Base-by-base conservation (phyloP, 352 stramenopile species). In the Phytophthora litchii region DNA sequence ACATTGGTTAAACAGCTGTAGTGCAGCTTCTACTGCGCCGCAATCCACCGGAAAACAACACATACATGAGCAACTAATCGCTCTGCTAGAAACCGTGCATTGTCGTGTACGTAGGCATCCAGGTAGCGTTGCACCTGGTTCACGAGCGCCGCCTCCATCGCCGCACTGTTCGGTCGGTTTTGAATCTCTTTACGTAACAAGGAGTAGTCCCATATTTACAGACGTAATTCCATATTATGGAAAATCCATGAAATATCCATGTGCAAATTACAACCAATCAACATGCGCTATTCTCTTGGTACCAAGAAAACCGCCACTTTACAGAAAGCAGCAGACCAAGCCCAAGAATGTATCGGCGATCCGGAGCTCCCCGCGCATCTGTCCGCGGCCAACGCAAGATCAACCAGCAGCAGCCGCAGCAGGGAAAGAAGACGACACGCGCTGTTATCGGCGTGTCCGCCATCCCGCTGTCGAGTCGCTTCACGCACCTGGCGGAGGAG, bases 51-150 rank as follows among this genome's bases (percentile, higher is more conserved):
- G 2, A 29, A 62, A 47, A 9, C 19, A n/a, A 16, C 23, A 17
- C 57, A 38, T 78, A 93, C 86, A 67, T 94, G 82, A 0, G 86
- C 81, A 8, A 92, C 76, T 4, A 96, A 78, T 38, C 88, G 64
- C 58, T 96, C 88, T 21, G 86, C 86, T 47, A 96, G 70, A 55
- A 96, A 96, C 19, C 54, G 71, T 40, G 88, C 88, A 51, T 87
- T 92, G 2, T 79, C 70, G 54, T 83, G 76, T 25, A 95, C 56
- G 42, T 78, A 86, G 13, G 54, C 42, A 29, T 77, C 64, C 53
- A 93, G 50, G 52, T 77, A 83, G 50, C 74, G 72, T 48, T 80
- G 74, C 41, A 85, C 76, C 42, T 84, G 72, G 43, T 60, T 59
- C 44, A 50, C 54, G 6, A 92, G 79, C 54, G 64, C 72, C 7